A percentile compares a stretch with the other conserved stretches of the same genome.
These are phyloP conservation scores for Coniella vitis DNA, from an alignment of 2,329 filamentous ascomycete genomes.

Conservation along the genomic window DNA sequence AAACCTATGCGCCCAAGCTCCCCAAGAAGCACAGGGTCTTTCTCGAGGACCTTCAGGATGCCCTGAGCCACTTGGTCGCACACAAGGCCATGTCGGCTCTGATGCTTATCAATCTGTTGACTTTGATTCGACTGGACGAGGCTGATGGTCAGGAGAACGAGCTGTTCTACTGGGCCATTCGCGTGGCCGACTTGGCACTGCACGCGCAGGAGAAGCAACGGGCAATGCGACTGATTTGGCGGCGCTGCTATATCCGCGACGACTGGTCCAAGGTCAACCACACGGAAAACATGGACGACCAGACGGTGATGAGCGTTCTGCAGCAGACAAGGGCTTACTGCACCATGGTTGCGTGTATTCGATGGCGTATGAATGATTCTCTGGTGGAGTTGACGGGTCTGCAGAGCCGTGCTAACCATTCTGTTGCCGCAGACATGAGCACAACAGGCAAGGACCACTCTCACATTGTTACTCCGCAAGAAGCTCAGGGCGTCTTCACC, in stretches of 20 bases:
- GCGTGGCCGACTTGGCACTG: constrained; percentile 49
- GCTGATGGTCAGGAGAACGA: constrained; percentile 48
- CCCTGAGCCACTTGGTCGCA: constrained; percentile 61
- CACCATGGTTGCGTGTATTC: constrained; percentile 58
- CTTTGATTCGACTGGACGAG: constrained; percentile 53
- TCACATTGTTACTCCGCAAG: constrained; percentile 42
- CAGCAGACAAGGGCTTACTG: constrained; percentile 60
- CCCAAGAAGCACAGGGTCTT: constrained; percentile 58
- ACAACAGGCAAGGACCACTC: constrained; percentile 36
- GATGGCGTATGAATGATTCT: constrained; percentile 48
- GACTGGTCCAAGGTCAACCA: constrained; percentile 78
- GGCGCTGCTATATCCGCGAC: constrained; percentile 75
- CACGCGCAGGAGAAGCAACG: constrained; percentile 51
- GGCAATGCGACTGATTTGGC: constrained; percentile 67
- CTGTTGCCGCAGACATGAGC: constrained; percentile 11
- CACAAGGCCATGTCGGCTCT: constrained; percentile 64
- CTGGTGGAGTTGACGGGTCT: constrained; percentile 16
- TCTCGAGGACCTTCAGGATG: constrained; percentile 63
- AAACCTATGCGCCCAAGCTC: constrained; percentile 52
- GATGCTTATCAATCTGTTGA: constrained; percentile 68
- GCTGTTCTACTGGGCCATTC: constrained; percentile 71
- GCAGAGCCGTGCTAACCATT: constrained; percentile 21
- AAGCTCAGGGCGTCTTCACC: constrained; percentile 53
- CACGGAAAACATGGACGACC: constrained; percentile 67
- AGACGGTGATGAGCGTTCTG: constrained; percentile 56